These are phyloP conservation scores for Agapanthus africanus DNA, from an alignment of 106 monocot species.

Conservation along the genomic window DNA sequence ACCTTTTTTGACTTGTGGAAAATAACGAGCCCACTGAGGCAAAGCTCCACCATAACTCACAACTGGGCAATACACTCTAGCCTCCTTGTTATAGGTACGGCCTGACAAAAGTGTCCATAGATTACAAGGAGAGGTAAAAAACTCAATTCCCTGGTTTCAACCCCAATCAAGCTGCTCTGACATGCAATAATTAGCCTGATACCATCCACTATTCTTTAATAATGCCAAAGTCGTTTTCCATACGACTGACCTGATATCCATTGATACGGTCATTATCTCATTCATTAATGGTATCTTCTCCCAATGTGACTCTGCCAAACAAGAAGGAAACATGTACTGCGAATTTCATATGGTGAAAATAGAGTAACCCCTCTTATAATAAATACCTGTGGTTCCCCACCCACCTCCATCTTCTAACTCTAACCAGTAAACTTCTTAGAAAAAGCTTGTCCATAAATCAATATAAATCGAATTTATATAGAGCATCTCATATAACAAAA, in stretches of 20 bases:
- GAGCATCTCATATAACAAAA: not conserved
- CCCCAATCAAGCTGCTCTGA: conserved; percentile 91
- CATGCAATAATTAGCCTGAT: conserved; percentile 94
- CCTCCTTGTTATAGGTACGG: conserved; percentile 96
- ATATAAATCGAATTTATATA: not conserved
- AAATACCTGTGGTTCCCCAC: conserved; percentile 81
- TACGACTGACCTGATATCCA: conserved; percentile 93
- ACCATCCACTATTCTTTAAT: conserved; percentile 97
- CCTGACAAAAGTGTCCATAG: conserved; percentile 91
- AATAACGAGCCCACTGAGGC: conserved; percentile 92
- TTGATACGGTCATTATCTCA: conserved; percentile 99
- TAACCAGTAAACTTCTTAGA: conserved; percentile 94
- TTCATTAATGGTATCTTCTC: conserved; percentile 96
- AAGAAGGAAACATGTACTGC: not conserved
- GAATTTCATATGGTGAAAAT: not conserved
- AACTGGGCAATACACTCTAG: conserved; percentile 96
- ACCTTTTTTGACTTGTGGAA: conserved; percentile 91
- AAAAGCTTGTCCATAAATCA: conserved; percentile 42
- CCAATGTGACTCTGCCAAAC: conserved; percentile 83
- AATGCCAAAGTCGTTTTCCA: conserved; percentile 96
- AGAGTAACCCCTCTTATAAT: not conserved
- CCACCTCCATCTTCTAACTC: conserved; percentile 99
- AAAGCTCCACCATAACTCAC: conserved; percentile 84
- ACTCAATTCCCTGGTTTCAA: conserved; percentile 87
- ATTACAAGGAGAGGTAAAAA: conserved; percentile 77